These are phyloP conservation scores for Grigorovia humatica DNA, from an alignment of 805 yeast genomes.

Conservation along the genomic window DNA sequence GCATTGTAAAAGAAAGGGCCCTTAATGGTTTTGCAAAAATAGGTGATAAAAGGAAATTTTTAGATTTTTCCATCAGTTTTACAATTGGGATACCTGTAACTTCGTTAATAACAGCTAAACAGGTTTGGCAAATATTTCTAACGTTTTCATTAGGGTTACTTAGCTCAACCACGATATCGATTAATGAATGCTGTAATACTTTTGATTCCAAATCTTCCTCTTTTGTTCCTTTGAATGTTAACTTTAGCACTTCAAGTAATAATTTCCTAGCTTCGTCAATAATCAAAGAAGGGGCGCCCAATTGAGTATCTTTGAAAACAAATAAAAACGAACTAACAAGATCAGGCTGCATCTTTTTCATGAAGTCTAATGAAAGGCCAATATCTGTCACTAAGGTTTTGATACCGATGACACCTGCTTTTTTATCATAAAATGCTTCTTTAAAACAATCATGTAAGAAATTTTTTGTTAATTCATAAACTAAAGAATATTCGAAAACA, in stretches of 20 bases:
- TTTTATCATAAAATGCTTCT: constrained; percentile 72
- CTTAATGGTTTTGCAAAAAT: constrained; percentile 94
- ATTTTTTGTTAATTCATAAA: constrained; percentile 65
- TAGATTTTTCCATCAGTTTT: constrained; percentile 71
- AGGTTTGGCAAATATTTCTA: constrained; percentile 68
- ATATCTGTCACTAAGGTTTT: constrained; percentile 60
- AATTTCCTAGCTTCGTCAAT: constrained; percentile 60
- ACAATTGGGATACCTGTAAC: constrained; percentile 61
- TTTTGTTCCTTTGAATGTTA: constrained; percentile 53
- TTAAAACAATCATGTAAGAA: constrained; percentile 89
- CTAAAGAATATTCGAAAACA: constrained; percentile 61
- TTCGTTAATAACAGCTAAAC: constrained; percentile 57
- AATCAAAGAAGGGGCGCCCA: constrained; percentile 76
- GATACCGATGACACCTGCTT: constrained; percentile 84
- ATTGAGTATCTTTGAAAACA: constrained; percentile 80
- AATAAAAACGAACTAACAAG: constrained; percentile 78
- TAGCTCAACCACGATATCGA: constrained; percentile 85
- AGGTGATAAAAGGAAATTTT: constrained; percentile 74
- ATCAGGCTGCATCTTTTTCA: constrained; percentile 71
- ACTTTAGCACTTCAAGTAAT: constrained; percentile 50
- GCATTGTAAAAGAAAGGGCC: constrained; percentile 97
- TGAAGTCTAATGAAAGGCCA: constrained; percentile 59
- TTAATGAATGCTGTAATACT: constrained; percentile 69
- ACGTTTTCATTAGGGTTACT: constrained; percentile 81
- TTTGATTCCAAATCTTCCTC: constrained; percentile 52